Conservation (phyloP, 1,284 basidiomycete genomes). For the Moniliella sp. region DNA sequence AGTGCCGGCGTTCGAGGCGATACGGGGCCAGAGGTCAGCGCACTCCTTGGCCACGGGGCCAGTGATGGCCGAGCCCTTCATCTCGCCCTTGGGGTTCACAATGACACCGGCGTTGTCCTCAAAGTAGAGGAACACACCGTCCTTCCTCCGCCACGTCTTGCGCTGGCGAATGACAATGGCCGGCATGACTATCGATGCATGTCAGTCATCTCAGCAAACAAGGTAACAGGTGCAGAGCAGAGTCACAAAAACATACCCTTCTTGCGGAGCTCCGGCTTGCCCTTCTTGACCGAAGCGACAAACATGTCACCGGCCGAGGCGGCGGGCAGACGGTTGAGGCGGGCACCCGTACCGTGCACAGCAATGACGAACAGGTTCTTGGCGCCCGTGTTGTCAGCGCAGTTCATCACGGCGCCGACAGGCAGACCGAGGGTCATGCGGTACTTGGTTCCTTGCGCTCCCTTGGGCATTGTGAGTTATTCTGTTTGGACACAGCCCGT, state of each 20-base stretch:
- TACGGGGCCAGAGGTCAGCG: constrained; percentile 98
- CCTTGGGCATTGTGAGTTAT: constrained; percentile 2
- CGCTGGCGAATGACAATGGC: constrained; percentile 90
- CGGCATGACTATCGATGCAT: constrained; percentile 58
- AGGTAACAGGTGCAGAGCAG: constrained; percentile 3
- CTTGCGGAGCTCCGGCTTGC: constrained; percentile 97
- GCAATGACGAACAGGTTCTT: constrained; percentile 83
- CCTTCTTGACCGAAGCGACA: constrained; percentile 97
- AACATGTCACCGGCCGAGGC: constrained; percentile 98
- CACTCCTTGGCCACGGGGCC: constrained; percentile 94
- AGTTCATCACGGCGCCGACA: constrained; percentile 94
- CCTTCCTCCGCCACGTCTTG: constrained; percentile 90
- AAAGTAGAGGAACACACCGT: constrained; percentile 98
- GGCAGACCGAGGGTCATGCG: constrained; percentile 45
- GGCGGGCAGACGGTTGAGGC: constrained; percentile 88
- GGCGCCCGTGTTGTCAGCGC: constrained; percentile 97
- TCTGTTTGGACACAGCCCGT: no score
- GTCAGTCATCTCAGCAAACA: constrained; percentile 1
- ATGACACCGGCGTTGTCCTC: constrained; percentile 54
- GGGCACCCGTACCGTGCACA: constrained; percentile 77
- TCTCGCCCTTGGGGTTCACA: constrained; percentile 90
- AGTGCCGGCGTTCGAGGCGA: constrained; percentile 80
- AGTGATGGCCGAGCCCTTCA: constrained; percentile 88
- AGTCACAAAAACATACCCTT: constrained; percentile 53
- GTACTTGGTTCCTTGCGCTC: constrained; percentile 1